phyloP scores from a whole-genome alignment of 2,329 filamentous ascomycete genomes.

The Penicillium sp. region DNA sequence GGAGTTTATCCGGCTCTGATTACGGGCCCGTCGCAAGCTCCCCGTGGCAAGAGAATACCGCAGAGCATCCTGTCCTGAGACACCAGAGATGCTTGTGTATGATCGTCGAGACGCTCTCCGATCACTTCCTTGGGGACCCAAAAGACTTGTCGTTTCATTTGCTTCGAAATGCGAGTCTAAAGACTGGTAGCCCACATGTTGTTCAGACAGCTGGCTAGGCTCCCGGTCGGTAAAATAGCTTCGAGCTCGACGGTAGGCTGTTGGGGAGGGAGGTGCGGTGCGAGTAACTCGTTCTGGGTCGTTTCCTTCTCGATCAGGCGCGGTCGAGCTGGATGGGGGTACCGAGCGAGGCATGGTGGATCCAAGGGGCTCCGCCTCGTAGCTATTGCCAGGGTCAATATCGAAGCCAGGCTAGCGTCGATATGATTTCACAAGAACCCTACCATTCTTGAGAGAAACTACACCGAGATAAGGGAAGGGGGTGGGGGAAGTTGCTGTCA shows the following conservation, averaged over 20 bases:
- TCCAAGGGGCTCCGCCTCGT: constrained; percentile 8
- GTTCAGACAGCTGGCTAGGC: constrained; percentile 28
- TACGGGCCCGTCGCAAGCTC: constrained; percentile 37
- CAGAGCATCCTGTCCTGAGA: constrained; percentile 32
- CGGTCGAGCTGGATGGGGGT: constrained; percentile 19
- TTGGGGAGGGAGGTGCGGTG: constrained; percentile 37
- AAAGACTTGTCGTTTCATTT: constrained; percentile 34
- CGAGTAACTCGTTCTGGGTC: constrained; percentile 15
- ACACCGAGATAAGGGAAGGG: no score
- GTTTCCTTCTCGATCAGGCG: constrained; percentile 13
- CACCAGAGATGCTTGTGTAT: constrained; percentile 34
- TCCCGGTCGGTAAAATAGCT: not conserved
- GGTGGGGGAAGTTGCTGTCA: no score
- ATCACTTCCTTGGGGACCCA: constrained; percentile 20
- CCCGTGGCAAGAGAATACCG: constrained; percentile 33
- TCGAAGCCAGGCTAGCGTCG: no score
- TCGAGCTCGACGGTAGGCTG: constrained; percentile 25
- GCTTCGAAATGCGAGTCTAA: constrained; percentile 28
- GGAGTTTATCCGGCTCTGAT: constrained; percentile 49
- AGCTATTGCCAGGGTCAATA: not conserved
- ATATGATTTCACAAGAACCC: no score
- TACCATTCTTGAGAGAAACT: no score
- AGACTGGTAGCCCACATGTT: constrained; percentile 30
- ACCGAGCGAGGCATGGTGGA: constrained; percentile 30
- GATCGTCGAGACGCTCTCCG: constrained; percentile 28